Conservation (phyloP, 2,329 filamentous ascomycete genomes). For the Aureobasidium sp. region DNA sequence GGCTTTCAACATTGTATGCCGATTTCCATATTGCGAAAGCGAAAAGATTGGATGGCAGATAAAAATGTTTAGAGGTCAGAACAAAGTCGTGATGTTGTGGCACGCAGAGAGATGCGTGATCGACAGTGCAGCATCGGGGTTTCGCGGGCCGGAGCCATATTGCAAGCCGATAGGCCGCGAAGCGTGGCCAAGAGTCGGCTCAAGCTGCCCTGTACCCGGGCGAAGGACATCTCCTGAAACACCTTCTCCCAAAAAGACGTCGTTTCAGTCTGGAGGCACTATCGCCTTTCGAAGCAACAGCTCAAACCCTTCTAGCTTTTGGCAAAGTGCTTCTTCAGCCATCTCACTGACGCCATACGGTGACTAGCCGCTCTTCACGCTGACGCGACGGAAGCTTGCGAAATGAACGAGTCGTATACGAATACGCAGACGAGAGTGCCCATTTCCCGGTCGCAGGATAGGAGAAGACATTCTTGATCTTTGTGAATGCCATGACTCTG, state of each 20-base stretch:
- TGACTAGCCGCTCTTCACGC: neutral
- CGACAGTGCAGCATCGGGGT: neutral
- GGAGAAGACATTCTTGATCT: neutral
- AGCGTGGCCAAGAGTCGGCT: neutral
- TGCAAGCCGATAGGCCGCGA: neutral
- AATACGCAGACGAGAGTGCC: neutral
- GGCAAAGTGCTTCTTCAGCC: neutral
- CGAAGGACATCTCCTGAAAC: neutral
- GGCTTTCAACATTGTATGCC: too few species aligned
- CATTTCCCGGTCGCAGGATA: neutral
- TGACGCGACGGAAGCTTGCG: neutral
- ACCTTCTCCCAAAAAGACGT: neutral
- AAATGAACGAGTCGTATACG: neutral
- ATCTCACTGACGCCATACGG: neutral
- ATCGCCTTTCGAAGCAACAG: constrained; percentile 1
- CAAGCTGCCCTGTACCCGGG: neutral
- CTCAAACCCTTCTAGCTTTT: neutral
- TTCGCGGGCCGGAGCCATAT: neutral
- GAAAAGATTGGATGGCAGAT: neutral
- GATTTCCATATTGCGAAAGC: neutral
- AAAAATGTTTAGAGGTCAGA: neutral
- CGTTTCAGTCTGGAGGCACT: constrained; percentile 6
- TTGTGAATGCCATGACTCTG: neutral
- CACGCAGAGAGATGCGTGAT: neutral
- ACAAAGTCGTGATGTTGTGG: neutral